phyloP scores from a whole-genome alignment of 352 stramenopile species.

The Phytophthora hybrid region DNA sequence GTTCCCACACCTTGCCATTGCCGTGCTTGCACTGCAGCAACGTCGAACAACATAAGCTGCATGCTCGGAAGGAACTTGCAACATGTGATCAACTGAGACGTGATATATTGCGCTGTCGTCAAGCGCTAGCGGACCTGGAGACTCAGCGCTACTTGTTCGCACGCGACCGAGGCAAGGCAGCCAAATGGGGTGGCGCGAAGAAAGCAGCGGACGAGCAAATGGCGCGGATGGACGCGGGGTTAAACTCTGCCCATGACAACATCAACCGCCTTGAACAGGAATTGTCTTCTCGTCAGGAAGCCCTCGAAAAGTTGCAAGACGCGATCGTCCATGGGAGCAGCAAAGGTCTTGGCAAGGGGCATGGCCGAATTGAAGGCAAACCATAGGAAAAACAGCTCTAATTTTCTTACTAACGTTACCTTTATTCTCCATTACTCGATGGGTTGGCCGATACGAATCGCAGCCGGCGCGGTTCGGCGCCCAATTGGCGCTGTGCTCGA shows the following conservation, averaged over 20 bases:
- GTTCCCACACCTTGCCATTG: slow-evolving; percentile 59
- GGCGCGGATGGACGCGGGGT: slow-evolving; percentile 36
- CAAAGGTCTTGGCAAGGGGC: slow-evolving; percentile 53
- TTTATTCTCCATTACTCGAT: slow-evolving; percentile 23
- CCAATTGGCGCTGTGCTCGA: slow-evolving; percentile 42
- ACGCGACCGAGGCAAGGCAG: slow-evolving; percentile 48
- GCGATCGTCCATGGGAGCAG: slow-evolving; percentile 46
- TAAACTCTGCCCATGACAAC: slow-evolving; percentile 19
- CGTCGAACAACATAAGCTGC: slow-evolving; percentile 34
- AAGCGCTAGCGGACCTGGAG: slow-evolving; percentile 59
- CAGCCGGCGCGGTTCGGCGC: slow-evolving; percentile 22
- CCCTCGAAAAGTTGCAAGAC: slow-evolving; percentile 34
- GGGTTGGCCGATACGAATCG: slow-evolving; percentile 32
- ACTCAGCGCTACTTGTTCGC: slow-evolving; percentile 54
- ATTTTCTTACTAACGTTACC: slow-evolving; percentile 10
- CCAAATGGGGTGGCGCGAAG: slow-evolving; percentile 72
- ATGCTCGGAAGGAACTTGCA: slow-evolving; percentile 29
- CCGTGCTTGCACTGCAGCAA: slow-evolving; percentile 70
- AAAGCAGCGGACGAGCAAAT: slow-evolving; percentile 55
- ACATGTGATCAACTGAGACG: slow-evolving; percentile 38
- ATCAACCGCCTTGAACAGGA: slow-evolving; percentile 18
- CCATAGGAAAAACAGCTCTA: slow-evolving; percentile 24
- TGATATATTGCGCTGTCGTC: slow-evolving; percentile 40
- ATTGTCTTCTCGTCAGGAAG: slow-evolving; percentile 26
- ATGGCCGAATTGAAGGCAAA: slow-evolving; percentile 29